These are phyloP conservation scores for Trichoderma endophyticum DNA, from an alignment of 2,329 filamentous ascomycete genomes.

Conservation along the genomic window DNA sequence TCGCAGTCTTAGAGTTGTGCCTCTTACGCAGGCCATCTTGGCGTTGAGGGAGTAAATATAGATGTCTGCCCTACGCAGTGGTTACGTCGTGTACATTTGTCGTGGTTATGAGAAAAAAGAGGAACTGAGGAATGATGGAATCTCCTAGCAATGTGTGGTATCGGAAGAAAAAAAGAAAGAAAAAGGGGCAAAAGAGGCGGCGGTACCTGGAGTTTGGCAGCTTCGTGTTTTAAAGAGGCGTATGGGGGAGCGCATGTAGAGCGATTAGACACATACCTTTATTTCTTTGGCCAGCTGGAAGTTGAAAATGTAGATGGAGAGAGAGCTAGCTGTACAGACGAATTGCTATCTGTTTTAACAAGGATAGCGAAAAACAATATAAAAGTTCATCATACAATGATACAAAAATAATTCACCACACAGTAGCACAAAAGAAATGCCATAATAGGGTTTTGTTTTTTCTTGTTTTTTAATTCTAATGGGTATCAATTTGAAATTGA, in stretches of 20 bases:
- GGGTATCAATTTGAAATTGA: slow-evolving; percentile 21
- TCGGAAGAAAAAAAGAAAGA: neutral
- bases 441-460: neutral
- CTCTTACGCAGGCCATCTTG: slow-evolving; percentile 56
- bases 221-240: slow-evolving; percentile 9
- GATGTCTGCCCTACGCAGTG: neutral
- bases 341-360: neutral
- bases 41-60: slow-evolving; percentile 46
- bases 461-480: neutral
- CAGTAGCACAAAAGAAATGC: neutral
- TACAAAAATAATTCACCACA: neutral
- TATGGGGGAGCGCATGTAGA: slow-evolving; percentile 7
- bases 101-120: neutral
- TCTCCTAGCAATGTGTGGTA: slow-evolving; percentile 2
- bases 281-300: neutral
- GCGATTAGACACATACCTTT: neutral
- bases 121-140: neutral
- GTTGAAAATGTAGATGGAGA: neutral
- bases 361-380: neutral
- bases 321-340: neutral
- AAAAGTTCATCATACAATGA: neutral
- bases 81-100: neutral
- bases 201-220: neutral
- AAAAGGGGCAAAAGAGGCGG: neutral
- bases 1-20: slow-evolving; percentile 54